Conservation (phyloP, 129 eudicot species). For the Mikania micrantha region DNA sequence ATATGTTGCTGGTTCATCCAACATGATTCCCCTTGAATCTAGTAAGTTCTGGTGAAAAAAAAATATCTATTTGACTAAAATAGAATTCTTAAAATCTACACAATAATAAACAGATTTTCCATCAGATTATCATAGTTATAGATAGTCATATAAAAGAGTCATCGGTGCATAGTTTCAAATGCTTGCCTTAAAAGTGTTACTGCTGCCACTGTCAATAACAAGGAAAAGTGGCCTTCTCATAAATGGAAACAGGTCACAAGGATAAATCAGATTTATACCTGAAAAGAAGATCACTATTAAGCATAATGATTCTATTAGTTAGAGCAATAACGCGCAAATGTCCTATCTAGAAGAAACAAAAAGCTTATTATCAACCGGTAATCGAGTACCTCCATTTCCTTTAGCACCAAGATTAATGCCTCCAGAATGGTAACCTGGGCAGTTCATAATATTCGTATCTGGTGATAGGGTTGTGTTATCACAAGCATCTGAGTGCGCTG, state of each 20-base stretch:
- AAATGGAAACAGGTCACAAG: conserved; percentile 89
- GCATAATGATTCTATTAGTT: not conserved
- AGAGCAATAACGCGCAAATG: not conserved
- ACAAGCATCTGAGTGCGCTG: conserved; percentile 27
- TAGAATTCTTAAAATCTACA: not conserved
- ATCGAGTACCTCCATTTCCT: conserved; percentile 70
- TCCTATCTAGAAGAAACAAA: not conserved
- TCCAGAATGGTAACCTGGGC: conserved; percentile 29
- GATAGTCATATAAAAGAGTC: not conserved
- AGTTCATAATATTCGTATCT: conserved; percentile 22
- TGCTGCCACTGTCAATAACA: conserved; percentile 73
- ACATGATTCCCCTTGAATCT: not conserved
- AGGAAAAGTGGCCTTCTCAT: conserved; percentile 85
- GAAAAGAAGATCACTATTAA: conserved; percentile 28
- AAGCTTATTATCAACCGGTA: not conserved
- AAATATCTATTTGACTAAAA: not conserved
- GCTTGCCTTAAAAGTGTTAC: conserved; percentile 76
- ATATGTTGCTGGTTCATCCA: not conserved
- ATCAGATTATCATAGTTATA: not conserved
- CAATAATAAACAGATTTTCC: not conserved
- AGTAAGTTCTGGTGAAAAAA: not conserved
- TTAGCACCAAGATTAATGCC: conserved; percentile 71
- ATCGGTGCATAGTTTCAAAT: conserved; percentile 7
- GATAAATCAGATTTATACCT: conserved; percentile 79
- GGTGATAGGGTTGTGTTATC: conserved; percentile 29